phyloP scores from a whole-genome alignment of 768 basidiomycete genomes.

The Neoboletus brunneissimus region DNA sequence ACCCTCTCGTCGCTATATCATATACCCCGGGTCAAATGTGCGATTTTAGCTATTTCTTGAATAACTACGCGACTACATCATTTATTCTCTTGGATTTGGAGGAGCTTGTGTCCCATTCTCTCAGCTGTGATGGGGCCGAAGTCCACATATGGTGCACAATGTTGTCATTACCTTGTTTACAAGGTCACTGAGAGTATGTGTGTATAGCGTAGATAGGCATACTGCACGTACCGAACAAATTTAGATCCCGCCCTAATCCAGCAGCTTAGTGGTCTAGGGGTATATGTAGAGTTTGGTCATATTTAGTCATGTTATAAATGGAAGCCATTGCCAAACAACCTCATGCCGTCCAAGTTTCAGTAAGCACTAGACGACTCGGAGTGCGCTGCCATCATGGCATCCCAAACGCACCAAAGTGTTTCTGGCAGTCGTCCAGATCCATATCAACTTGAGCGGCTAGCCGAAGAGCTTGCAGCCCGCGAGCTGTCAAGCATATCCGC shows the following conservation, averaged over 20 bases:
- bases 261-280: background rate
- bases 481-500: constrained; percentile 37
- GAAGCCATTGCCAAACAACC: constrained; percentile 26
- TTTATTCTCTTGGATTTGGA: too few relatives aligned
- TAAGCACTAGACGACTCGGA: background rate
- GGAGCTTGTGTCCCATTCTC: too few relatives aligned
- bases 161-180: too few relatives aligned
- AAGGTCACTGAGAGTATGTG: too few relatives aligned
- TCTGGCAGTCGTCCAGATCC: constrained; percentile 42
- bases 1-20: background rate
- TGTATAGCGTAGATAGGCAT: too few relatives aligned
- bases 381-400: constrained; percentile 19
- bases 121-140: too few relatives aligned
- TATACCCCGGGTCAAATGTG: background rate
- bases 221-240: too few relatives aligned
- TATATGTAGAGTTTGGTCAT: constrained; percentile 1
- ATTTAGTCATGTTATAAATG: constrained; percentile 25
- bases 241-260: background rate
- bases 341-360: background rate
- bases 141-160: too few relatives aligned
- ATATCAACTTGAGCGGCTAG: constrained; percentile 67
- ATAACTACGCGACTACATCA: too few relatives aligned
- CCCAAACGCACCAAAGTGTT: constrained; percentile 14
- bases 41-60: background rate
- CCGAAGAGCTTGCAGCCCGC: constrained; percentile 63